phyloP scores from a whole-genome alignment of 164 flowering plant species.

The Tetrastigma voinierianum region DNA sequence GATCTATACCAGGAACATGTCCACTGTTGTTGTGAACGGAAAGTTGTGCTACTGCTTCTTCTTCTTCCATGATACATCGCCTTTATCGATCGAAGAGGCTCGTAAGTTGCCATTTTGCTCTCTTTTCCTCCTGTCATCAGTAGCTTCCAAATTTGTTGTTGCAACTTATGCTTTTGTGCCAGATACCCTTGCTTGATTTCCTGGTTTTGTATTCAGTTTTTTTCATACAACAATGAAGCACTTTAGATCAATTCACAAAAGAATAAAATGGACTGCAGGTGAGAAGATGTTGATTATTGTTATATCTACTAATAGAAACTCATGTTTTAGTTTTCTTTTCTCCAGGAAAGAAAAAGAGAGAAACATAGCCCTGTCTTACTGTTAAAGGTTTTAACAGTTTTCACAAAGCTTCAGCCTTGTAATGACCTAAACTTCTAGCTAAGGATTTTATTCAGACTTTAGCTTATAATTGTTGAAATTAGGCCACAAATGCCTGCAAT shows the following conservation, averaged over 20 bases:
- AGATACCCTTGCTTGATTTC: slow-evolving; percentile 77
- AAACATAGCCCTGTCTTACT: too few relatives aligned
- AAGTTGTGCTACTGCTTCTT: slow-evolving; percentile 74
- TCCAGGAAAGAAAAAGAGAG: too few relatives aligned
- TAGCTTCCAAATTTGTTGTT: slow-evolving; percentile 65
- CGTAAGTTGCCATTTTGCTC: slow-evolving; percentile 47
- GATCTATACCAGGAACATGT: slow-evolving; percentile 60
- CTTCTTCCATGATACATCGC: slow-evolving; percentile 83
- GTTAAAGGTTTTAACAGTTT: too few relatives aligned
- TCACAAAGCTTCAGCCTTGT: too few relatives aligned
- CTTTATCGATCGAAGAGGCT: slow-evolving; percentile 39
- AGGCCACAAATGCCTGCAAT: too few relatives aligned
- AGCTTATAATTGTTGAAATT: too few relatives aligned
- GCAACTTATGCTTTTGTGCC: slow-evolving; percentile 54
- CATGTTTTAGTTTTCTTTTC: too few relatives aligned
- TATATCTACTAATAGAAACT: too few relatives aligned
- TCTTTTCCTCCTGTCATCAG: slow-evolving; percentile 55
- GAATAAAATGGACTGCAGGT: too few relatives aligned
- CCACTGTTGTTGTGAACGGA: slow-evolving; percentile 55
- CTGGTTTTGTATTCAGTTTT: slow-evolving; percentile 23
- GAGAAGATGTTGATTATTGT: too few relatives aligned
- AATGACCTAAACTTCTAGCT: too few relatives aligned
- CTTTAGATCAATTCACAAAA: background rate
- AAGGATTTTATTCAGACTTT: too few relatives aligned
- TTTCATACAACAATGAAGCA: background rate